A percentile compares a stretch with the other conserved stretches of the same genome.
phyloP scores from a whole-genome alignment of 2,329 filamentous ascomycete species.

The Paramyrothecium sp. region DNA sequence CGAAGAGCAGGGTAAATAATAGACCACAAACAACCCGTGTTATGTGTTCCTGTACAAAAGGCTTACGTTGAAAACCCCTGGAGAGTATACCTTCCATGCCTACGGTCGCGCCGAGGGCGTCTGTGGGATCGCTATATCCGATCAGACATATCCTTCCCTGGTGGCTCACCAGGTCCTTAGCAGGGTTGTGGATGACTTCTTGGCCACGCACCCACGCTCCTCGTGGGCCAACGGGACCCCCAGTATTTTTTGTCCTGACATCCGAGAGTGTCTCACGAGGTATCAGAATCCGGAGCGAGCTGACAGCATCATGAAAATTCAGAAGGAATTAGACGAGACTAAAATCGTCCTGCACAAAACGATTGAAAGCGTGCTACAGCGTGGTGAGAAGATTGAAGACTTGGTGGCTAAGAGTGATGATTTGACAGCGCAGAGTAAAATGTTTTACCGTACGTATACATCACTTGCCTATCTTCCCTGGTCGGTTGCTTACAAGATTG shows the following conservation, averaged over 20 bases:
- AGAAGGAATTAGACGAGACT: slow-evolving; percentile 94
- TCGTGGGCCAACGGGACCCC: slow-evolving; percentile 58
- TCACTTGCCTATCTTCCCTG: background rate
- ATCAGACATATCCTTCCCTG: slow-evolving; percentile 71
- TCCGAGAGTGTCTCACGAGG: slow-evolving; percentile 71
- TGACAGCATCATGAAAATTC: slow-evolving; percentile 92
- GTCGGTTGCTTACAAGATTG: background rate
- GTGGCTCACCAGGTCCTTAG: slow-evolving; percentile 84
- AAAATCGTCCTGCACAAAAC: slow-evolving; percentile 98
- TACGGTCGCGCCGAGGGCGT: slow-evolving; percentile 74
- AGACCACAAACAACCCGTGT: too few relatives aligned
- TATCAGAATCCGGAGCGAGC: slow-evolving; percentile 88
- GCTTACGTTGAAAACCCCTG: too few relatives aligned
- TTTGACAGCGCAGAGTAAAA: slow-evolving; percentile 88
- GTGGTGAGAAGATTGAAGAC: slow-evolving; percentile 95
- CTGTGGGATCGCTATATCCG: slow-evolving; percentile 74
- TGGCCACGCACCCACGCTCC: slow-evolving; percentile 69
- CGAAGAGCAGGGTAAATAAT: slow-evolving; percentile 78
- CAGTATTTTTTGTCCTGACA: slow-evolving; percentile 64
- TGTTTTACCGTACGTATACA: slow-evolving; percentile 85
- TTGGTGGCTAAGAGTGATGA: slow-evolving; percentile 92
- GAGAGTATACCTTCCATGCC: slow-evolving; percentile 74
- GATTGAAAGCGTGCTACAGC: slow-evolving; percentile 81
- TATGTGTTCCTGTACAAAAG: slow-evolving; percentile 14
- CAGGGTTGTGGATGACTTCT: slow-evolving; percentile 86